Evolutionary conservation across 177 flowering plant genomes (phyloP).

Genomic region (Vitis hybrid): DNA sequence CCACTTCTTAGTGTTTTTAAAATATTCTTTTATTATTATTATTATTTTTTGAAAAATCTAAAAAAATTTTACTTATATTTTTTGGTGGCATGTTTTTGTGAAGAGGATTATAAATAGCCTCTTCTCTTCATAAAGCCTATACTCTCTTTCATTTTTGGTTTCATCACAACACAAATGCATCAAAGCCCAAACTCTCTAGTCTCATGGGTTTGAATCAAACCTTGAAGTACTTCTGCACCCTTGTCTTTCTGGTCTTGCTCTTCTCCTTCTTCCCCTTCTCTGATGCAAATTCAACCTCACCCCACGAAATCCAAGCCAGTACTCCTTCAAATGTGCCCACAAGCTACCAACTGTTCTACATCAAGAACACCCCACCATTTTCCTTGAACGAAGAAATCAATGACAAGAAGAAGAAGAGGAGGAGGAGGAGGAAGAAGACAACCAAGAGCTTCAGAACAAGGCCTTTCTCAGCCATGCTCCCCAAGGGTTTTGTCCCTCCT

Average conservation of each 20-base stretch:
- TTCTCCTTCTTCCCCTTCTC: slow-evolving; percentile 2
- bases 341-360: slow-evolving; percentile 18
- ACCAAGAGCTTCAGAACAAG: slow-evolving; percentile 14
- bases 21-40: too few relatives aligned
- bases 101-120: too few relatives aligned
- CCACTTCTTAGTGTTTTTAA: too few relatives aligned
- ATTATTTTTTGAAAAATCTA: too few relatives aligned
- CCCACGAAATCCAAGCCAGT: slow-evolving; percentile 1
- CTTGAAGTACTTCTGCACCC: not conserved
- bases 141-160: too few relatives aligned
- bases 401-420: not conserved
- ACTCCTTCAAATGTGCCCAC: not conserved
- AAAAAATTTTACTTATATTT: too few relatives aligned
- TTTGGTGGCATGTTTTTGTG: too few relatives aligned
- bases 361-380: slow-evolving; percentile 41
- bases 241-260: slow-evolving; percentile 14
- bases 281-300: not conserved
- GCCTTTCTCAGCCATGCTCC: slow-evolving; percentile 63
- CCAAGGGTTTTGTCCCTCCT: slow-evolving; percentile 67
- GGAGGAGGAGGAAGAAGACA: slow-evolving; percentile 14
- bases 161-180: not conserved
- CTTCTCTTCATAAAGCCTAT: too few relatives aligned
- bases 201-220: slow-evolving; percentile 16
- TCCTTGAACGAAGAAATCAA: slow-evolving; percentile 15
- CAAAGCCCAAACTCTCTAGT: not conserved